Base-by-base conservation (phyloP, 495 filamentous ascomycete species). In the Daldinia caldariorum region DNA sequence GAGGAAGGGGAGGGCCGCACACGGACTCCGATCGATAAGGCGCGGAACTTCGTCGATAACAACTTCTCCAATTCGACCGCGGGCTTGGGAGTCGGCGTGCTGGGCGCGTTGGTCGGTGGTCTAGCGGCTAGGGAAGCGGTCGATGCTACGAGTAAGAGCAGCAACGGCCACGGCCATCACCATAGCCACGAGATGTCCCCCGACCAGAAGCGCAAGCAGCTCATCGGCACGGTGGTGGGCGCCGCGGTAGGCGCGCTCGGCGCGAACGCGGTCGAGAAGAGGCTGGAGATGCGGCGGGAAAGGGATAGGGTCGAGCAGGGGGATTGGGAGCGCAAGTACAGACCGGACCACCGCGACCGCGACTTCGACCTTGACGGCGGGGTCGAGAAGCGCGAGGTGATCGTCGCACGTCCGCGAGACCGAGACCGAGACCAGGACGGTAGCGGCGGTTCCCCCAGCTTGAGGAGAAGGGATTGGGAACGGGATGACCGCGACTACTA, bases 211-310 rank as follows among this genome's bases (percentile, higher is more conserved):
- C 71, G 73, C 41, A 77, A 70, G 63, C 73, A 76, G 58, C 61
- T 83, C 54, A 71, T 82, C 32, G 77, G 77, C 16, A 82, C 82
- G 6, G 69, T 82, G 9, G 76, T 83, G 0, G 82, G 82, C 6
- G 82, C 82, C 3, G 80, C 80, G 29, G 78, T 83, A 6, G 82
- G 81, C 6, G 82, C 81, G 61, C 61, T 84, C 37, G 80, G 81
- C 1, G 82, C 81, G 18, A 84, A 84, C 65, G 81, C 80, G 12
- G 72, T 84, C 45, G 82, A 82, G 78, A 79, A 79, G 72, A 65
- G 74, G 59, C 47, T 83, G 32, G 81, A 83, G 67, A 51, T 55
- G 10, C 59, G 65, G 12, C 67, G 74, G 38, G 74, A 67, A 58
- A 66, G 65, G 63, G 77, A 73, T 37, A 50, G 58, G 29, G 51